Evolutionary conservation across 129 eudicot genomes (phyloP).

Genomic region (Gnaphalium uliginosum): DNA sequence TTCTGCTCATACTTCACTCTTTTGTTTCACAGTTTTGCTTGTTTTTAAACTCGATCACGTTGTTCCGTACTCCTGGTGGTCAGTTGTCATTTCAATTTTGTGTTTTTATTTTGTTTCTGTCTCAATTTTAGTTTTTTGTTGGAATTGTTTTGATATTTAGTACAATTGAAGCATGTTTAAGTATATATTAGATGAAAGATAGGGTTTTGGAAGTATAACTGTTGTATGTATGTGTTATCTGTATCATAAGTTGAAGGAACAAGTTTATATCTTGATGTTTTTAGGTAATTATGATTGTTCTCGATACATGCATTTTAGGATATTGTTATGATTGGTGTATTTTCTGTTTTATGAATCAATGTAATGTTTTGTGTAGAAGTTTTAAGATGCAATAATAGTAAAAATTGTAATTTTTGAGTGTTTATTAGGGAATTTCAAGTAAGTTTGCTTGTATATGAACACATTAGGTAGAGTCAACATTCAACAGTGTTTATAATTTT

Average conservation of each 20-base stretch:
- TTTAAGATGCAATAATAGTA: not conserved
- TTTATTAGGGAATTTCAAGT: not conserved
- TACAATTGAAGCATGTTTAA: not conserved
- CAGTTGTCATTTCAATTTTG: not conserved
- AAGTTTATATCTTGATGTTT: not conserved
- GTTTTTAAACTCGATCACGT: slow-evolving; percentile 47
- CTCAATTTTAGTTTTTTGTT: not conserved
- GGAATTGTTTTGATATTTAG: not conserved
- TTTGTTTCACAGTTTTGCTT: slow-evolving; percentile 53
- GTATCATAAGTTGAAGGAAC: not conserved
- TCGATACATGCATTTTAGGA: not conserved
- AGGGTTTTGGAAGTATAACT: not conserved
- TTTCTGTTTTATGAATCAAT: too few relatives aligned
- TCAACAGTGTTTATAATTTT: not conserved
- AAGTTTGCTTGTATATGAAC: not conserved
- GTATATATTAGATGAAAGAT: not conserved
- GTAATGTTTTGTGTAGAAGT: not conserved
- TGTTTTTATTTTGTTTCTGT: not conserved
- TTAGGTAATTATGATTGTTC: not conserved
- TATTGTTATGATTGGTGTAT: too few relatives aligned
- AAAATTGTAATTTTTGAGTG: not conserved
- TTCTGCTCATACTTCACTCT: slow-evolving; percentile 47
- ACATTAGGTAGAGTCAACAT: not conserved
- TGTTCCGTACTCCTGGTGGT: slow-evolving; percentile 53
- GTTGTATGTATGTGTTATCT: not conserved